phyloP scores from a whole-genome alignment of 2,329 filamentous ascomycete species.

The Diplodia intermedia region DNA sequence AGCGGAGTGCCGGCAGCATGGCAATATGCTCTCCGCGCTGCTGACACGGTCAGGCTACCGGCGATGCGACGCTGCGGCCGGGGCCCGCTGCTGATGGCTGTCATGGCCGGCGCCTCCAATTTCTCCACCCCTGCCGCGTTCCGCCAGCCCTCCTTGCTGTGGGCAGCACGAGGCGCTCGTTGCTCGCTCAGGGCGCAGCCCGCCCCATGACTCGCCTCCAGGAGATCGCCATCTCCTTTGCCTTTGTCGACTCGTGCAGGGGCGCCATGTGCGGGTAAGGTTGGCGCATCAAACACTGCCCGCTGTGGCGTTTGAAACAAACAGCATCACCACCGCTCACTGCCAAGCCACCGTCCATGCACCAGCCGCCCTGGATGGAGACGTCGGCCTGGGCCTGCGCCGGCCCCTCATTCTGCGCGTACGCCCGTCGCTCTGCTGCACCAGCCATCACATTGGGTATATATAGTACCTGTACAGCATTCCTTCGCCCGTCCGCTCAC shows the following conservation, averaged over 20 bases:
- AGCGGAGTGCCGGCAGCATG: constrained; percentile 21
- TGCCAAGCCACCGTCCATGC: constrained; percentile 24
- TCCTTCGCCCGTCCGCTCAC: neutral
- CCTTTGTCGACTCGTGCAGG: constrained; percentile 6
- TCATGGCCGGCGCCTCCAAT: constrained; percentile 7
- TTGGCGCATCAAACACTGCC: constrained; percentile 21
- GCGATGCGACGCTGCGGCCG: constrained; percentile 24
- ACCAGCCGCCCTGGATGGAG: neutral
- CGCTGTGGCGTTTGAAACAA: constrained; percentile 15
- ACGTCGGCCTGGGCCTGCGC: neutral
- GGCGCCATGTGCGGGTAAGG: constrained; percentile 25
- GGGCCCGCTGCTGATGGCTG: constrained; percentile 1
- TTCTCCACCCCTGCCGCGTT: constrained; percentile 12
- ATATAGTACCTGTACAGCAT: constrained; percentile 17
- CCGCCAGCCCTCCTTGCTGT: constrained; percentile 14
- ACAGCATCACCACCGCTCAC: constrained; percentile 5
- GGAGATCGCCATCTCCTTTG: constrained; percentile 19
- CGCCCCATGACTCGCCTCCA: constrained; percentile 10
- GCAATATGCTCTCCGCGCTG: neutral
- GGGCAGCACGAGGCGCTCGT: neutral
- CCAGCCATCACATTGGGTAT: neutral
- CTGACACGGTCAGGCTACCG: constrained; percentile 20
- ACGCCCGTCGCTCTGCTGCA: neutral
- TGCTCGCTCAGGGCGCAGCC: neutral
- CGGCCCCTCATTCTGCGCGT: constrained; percentile 20